Evolutionary conservation across 23 red algal genomes (phyloP).

Genomic region (Gracilariopsis chorda): DNA sequence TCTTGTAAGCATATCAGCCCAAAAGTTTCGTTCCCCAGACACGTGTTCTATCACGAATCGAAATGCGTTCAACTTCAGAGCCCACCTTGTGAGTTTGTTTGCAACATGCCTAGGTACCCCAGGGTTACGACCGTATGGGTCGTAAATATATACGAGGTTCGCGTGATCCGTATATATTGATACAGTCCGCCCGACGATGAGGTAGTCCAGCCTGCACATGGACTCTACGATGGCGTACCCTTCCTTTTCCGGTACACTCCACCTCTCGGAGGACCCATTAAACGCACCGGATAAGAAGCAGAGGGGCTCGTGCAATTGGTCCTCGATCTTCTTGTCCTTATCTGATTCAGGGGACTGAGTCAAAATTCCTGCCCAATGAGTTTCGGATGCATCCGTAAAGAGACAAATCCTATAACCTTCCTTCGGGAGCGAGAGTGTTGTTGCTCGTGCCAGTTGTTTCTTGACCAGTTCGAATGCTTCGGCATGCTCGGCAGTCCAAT

Average conservation of each 20-base stretch:
- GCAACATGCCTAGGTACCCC: neutral
- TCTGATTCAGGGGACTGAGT: neutral
- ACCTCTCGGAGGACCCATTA: neutral
- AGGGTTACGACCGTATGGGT: neutral
- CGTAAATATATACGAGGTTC: neutral
- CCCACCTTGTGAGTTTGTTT: neutral
- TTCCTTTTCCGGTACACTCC: neutral
- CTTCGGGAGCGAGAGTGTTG: neutral
- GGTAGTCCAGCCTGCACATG: neutral
- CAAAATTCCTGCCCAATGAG: neutral
- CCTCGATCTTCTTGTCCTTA: neutral
- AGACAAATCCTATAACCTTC: neutral
- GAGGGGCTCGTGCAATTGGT: constrained; percentile 11
- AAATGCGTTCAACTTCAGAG: neutral
- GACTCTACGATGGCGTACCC: neutral
- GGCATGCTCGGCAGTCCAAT: neutral
- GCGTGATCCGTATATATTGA: neutral
- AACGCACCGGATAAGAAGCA: constrained; percentile 15
- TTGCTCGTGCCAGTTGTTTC: neutral
- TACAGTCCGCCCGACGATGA: neutral
- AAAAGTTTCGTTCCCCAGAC: neutral
- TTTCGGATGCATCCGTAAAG: constrained; percentile 7
- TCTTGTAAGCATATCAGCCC: neutral
- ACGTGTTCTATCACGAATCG: neutral
- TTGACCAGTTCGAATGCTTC: neutral